Conservation (phyloP, 1,284 basidiomycete species). For the Abortiporus biennis region DNA sequence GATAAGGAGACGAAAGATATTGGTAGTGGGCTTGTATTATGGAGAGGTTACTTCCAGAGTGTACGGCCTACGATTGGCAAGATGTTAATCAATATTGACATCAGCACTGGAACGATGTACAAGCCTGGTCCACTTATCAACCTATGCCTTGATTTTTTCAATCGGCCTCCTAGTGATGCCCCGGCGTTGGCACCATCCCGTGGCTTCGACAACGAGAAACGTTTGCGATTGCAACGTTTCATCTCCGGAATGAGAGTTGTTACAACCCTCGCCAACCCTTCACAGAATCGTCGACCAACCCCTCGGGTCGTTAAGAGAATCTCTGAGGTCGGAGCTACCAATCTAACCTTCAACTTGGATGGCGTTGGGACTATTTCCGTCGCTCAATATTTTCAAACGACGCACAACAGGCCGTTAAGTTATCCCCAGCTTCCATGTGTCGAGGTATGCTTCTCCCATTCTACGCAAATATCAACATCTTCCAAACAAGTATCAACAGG, state of each 20-base stretch:
- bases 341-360: conserved; percentile 45
- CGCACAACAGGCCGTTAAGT: conserved; percentile 43
- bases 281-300: conserved; percentile 4
- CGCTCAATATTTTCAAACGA: conserved; percentile 51
- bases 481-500: conserved; percentile 38
- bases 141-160: conserved; percentile 53
- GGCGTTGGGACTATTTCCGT: conserved; percentile 51
- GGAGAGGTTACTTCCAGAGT: conserved; percentile 75
- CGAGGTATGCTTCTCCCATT: conserved; percentile 56
- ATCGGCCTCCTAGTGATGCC: conserved; percentile 28
- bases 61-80: conserved; percentile 61
- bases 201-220: conserved; percentile 52
- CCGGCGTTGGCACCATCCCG: conserved; percentile 34
- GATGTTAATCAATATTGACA: conserved; percentile 74
- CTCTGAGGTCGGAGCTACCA: conserved; percentile 40
- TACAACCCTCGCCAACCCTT: conserved; percentile 22
- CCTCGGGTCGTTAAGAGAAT: conserved; percentile 45
- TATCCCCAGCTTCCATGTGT: conserved; percentile 57
- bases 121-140: conserved; percentile 42
- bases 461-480: too few relatives aligned
- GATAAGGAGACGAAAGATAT: conserved; percentile 57
- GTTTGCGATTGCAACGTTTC: conserved; percentile 55
- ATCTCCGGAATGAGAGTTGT: conserved; percentile 50
- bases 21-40: conserved; percentile 59
- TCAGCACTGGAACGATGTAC: conserved; percentile 74